Conservation (phyloP, 2,329 filamentous ascomycete genomes). For the Aspergillus cejpii region DNA sequence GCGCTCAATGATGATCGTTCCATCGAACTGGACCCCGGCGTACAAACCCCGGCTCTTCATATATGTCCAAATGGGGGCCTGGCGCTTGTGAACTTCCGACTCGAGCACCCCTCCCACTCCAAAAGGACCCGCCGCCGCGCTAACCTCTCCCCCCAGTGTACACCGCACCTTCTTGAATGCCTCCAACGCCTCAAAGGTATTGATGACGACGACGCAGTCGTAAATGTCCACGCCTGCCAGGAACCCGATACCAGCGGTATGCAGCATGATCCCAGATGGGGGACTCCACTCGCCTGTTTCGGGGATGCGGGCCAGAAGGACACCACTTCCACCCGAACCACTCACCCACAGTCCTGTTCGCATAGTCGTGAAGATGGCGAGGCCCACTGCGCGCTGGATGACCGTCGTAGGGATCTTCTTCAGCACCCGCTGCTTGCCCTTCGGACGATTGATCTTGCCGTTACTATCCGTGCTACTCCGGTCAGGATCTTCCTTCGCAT, state of each 20-base stretch:
- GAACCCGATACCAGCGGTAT: constrained; percentile 83
- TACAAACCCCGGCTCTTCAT: constrained; percentile 87
- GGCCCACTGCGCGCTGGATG: constrained; percentile 78
- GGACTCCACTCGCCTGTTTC: constrained; percentile 86
- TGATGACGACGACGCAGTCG: constrained; percentile 90
- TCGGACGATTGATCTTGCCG: constrained; percentile 47
- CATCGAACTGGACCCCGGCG: constrained; percentile 78
- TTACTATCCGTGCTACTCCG: constrained; percentile 33
- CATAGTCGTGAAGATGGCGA: constrained; percentile 95
- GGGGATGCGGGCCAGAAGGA: constrained; percentile 69
- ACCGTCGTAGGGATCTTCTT: constrained; percentile 84
- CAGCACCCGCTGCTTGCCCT: constrained; percentile 57
- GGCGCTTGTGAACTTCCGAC: constrained; percentile 59
- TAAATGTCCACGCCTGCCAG: constrained; percentile 90
- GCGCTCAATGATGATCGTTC: constrained; percentile 77
- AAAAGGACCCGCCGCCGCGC: constrained; percentile 69
- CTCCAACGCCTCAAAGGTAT: constrained; percentile 75
- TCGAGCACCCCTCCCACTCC: constrained; percentile 67
- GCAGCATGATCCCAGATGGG: constrained; percentile 82
- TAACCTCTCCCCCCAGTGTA: constrained; percentile 75
- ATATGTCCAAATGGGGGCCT: constrained; percentile 72
- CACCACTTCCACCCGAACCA: constrained; percentile 81
- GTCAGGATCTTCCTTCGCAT: constrained; percentile 51
- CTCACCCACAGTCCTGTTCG: constrained; percentile 86
- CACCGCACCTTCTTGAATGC: constrained; percentile 72